Conservation (phyloP, 2,329 filamentous ascomycete genomes). For the Pestalotiopsis sp. region DNA sequence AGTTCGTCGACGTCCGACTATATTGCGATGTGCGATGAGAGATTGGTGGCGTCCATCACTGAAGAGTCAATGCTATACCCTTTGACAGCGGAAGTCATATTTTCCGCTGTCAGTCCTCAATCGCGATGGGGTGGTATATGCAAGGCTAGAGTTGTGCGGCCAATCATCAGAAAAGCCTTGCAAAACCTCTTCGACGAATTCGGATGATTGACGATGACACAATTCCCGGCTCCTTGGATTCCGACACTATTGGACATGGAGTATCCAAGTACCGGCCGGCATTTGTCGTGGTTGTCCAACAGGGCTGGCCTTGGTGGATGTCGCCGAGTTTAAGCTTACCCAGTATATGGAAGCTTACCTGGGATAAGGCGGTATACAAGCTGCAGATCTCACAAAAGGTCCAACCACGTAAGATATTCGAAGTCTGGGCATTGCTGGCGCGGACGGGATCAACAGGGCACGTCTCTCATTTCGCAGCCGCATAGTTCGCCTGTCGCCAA, state of each 20-base stretch:
- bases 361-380: neutral
- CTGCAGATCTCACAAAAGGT: neutral
- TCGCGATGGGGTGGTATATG: neutral
- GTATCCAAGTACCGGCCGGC: neutral
- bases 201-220: neutral
- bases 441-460: neutral
- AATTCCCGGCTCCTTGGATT: neutral
- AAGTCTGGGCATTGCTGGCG: neutral
- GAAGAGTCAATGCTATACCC: neutral
- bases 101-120: neutral
- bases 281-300: neutral
- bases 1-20: too few species aligned
- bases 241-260: conserved; percentile 2
- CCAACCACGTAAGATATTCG: neutral
- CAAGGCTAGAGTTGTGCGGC: neutral
- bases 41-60: neutral
- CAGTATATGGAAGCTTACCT: too few species aligned
- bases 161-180: neutral
- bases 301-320: neutral
- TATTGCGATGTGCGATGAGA: neutral
- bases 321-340: neutral
- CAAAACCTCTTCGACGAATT: too few species aligned
- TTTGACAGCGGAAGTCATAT: neutral
- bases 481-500: neutral
- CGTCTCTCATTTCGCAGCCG: neutral